Base-by-base conservation (phyloP, 495 filamentous ascomycete species). In the Aspergillus nanangensis region DNA sequence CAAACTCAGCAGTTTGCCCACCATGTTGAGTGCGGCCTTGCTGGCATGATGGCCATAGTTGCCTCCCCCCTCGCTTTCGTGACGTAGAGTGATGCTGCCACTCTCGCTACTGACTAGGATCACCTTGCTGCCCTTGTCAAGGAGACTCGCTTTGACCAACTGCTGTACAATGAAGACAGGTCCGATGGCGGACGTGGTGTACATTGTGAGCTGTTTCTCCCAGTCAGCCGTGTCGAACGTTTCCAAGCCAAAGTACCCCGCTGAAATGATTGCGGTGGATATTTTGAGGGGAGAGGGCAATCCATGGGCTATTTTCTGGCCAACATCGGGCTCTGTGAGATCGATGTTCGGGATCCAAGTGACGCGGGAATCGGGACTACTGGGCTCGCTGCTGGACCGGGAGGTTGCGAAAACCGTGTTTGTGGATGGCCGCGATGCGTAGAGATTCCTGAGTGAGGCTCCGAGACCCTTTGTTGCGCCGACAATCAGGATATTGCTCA, bases 11-110 rank as follows among this genome's bases (percentile, higher is more conserved):
- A 89, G 67, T 55, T 83, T 84, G 3, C 83, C 85, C 4, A 81
- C 80, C 85, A 89, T 89, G 58, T 88, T 89, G 44, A 83, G 58
- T 3, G 84, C 85, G 4, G 82, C 74, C 56, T 89, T 88, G 63
- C 76, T 81, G 0, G 74, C 85, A 71, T 89, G 84, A 57, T 88
- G 83, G 2, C 75, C 84, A 57, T 80, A 88, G 56, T 87, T 87
- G 0, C 84, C 85, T 8, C 83, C 84, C 0, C 82, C 84, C 58
- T 85, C 82, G 27, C 70, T 76, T 54, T 80, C 74, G 56, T 85
- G 80, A 5, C 84, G 73, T 15, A 89, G 62, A 4, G 79, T 76
- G 47, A 88, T 85, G 49, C 78, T 83, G 3, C 85, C 85, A 10
- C 76, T 75, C 66, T 89, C 85, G 23, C 77, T 81, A 25, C 77